Evolutionary conservation across 192 early-diverging fungal species (phyloP), one percentile per base, ranked within the genome.

Genomic region (Glomus cerebriforme): DNA sequence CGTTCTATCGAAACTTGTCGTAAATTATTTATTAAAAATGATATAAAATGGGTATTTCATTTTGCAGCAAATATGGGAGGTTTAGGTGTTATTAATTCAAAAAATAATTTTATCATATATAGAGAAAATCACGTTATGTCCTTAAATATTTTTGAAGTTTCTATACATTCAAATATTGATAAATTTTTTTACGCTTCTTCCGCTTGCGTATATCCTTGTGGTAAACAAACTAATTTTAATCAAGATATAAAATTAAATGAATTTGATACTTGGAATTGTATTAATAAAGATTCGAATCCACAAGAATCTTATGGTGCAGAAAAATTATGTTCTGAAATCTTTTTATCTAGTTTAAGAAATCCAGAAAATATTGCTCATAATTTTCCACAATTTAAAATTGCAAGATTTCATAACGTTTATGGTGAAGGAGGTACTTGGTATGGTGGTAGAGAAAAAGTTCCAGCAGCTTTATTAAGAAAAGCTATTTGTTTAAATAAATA

Each of bases 151-250:
- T 10, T 65, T 17, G 3, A 65, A 65, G 63, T 17, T 29, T 26
- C 63, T 5, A 65, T 65, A 10, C 0, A 43, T 4, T 29, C 32
- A 43, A 7, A 32, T n/a, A 22, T 37, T 34, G 34, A 68, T 8
- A 31, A 35, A 37, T 37, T 68, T 22, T 68, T 68, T 68, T 68
- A 37, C 22, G 66, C 66, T 19, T 68, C 66, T 8, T 39, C 66
- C 7, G 66, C 66, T 35, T 68, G 66, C 35, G 34, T 68, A 32
- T 68, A 68, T 37, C 34, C 66, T 17, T 13, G 5, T 39, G n/a
- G 39, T 22, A 68, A 68, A 22, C 66, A 68, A 35, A 15, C 9
- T 19, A 22, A 68, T 39, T 9, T 32, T 39, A 32, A 68, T 65
- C 2, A 65, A 0, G 63, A 65, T 2, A 19, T 65, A 65, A 65